phyloP scores from a whole-genome alignment of 192 early-diverging fungal genomes.

The Coemansia sp. region DNA sequence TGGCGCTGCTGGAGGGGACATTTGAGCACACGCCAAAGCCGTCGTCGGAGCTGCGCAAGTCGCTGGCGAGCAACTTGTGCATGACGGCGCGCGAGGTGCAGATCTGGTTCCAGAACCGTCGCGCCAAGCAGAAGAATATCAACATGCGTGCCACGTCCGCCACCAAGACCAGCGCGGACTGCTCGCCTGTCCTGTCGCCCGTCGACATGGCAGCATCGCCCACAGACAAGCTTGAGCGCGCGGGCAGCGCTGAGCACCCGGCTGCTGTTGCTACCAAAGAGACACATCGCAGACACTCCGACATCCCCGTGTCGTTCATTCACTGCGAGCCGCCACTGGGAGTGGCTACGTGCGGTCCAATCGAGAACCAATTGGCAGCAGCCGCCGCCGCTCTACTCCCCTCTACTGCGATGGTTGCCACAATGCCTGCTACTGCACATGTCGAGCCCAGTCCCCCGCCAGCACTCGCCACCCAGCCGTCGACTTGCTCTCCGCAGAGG shows the following conservation, averaged over 20 bases:
- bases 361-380: conserved; percentile 7
- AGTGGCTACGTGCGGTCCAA: conserved; percentile 11
- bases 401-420: conserved; percentile 14
- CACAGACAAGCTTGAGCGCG: conserved; percentile 8
- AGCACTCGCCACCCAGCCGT: not conserved
- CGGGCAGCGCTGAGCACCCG: conserved; percentile 22
- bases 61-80: conserved; percentile 58
- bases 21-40: conserved; percentile 72
- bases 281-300: conserved; percentile 37
- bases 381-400: not conserved
- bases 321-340: conserved; percentile 6
- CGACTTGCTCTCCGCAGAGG: not conserved
- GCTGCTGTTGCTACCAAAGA: not conserved
- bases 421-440: conserved; percentile 15
- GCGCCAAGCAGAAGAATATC: conserved; percentile 71
- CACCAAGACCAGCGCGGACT: not conserved
- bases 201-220: conserved; percentile 1
- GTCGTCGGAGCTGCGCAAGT: conserved; percentile 59
- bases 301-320: conserved; percentile 24
- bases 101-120: conserved; percentile 85
- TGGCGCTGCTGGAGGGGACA: conserved; percentile 66
- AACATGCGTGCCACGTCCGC: conserved; percentile 29
- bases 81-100: conserved; percentile 78
- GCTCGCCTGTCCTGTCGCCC: not conserved
- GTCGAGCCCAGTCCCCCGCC: conserved; percentile 11